A percentile compares a stretch with the other conserved stretches of the same genome.
Conservation (phyloP, 2,329 filamentous ascomycete genomes). For the Cercospora sp. region DNA sequence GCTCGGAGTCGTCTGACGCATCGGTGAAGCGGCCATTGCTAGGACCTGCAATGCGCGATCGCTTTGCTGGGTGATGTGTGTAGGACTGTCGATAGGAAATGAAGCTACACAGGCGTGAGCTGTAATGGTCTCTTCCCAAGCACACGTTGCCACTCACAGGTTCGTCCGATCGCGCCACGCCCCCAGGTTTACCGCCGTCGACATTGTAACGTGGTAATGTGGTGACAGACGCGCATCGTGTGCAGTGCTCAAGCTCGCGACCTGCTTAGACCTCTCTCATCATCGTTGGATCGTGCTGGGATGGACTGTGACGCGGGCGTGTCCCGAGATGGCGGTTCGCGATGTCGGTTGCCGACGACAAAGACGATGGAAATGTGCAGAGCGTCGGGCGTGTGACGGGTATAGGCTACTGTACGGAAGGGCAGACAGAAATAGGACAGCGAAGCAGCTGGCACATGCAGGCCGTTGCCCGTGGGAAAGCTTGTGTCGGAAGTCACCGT, state of each 20-base stretch:
- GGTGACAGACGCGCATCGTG: conserved; percentile 20
- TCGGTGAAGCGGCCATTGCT: conserved; percentile 47
- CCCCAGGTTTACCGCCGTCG: conserved; percentile 41
- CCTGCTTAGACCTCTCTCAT: conserved; percentile 7
- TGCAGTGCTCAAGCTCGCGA: conserved; percentile 1
- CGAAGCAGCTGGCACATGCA: conserved; percentile 10
- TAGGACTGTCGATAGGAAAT: conserved; percentile 99
- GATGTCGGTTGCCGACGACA: background rate
- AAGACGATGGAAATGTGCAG: background rate
- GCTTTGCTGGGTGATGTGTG: conserved; percentile 83
- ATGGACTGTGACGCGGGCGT: background rate
- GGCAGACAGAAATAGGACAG: conserved; percentile 2
- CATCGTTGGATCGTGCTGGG: background rate
- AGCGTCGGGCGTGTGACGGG: background rate
- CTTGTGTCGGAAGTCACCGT: conserved; percentile 13
- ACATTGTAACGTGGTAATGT: conserved; percentile 20
- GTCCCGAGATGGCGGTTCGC: background rate
- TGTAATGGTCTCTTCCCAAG: background rate
- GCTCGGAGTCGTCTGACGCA: conserved; percentile 54
- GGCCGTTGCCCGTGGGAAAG: background rate
- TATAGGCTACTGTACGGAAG: background rate
- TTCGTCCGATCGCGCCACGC: conserved; percentile 96
- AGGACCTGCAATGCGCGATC: conserved; percentile 60
- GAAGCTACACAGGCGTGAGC: conserved; percentile 60
- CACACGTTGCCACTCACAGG: conserved; percentile 61